Evolutionary conservation across 164 flowering plant genomes (phyloP).

Genomic region (Aristolochia contorta): DNA sequence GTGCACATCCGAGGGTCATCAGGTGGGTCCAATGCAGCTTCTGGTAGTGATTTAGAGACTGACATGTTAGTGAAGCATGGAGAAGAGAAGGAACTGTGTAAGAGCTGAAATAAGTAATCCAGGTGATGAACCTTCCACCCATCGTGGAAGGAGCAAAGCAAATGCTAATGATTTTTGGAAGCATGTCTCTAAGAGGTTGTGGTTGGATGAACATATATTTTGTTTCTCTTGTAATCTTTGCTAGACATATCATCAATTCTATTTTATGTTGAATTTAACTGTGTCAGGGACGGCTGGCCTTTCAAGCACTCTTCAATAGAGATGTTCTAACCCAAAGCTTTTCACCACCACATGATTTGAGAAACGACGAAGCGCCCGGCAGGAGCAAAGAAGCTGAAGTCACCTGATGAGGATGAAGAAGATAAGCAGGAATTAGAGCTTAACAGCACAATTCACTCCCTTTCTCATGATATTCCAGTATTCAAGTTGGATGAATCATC

Average conservation of each 20-base stretch:
- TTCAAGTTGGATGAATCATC: slow-evolving; percentile 13
- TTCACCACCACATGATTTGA: slow-evolving; percentile 43
- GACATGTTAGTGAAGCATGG: slow-evolving; percentile 47
- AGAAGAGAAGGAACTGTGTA: slow-evolving; percentile 37
- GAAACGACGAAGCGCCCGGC: slow-evolving; percentile 17
- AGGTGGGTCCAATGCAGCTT: slow-evolving; percentile 87
- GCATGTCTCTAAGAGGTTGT: slow-evolving; percentile 86
- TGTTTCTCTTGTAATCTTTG: background rate
- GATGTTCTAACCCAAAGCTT: slow-evolving; percentile 84
- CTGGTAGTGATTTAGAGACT: slow-evolving; percentile 77
- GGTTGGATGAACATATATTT: background rate
- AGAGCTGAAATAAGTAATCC: slow-evolving; percentile 33
- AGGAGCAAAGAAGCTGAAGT: slow-evolving; percentile 11
- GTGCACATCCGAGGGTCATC: slow-evolving; percentile 25
- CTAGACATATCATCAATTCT: background rate
- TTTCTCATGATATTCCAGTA: slow-evolving; percentile 11
- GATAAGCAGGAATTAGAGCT: slow-evolving; percentile 24
- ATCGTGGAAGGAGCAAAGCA: slow-evolving; percentile 43
- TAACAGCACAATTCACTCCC: slow-evolving; percentile 24
- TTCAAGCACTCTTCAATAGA: slow-evolving; percentile 74
- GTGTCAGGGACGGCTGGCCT: slow-evolving; percentile 86
- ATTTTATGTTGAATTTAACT: slow-evolving; percentile 4
- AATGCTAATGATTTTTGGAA: slow-evolving; percentile 66
- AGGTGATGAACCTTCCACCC: slow-evolving; percentile 32
- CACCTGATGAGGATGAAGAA: no score